Evolutionary conservation across 768 basidiomycete genomes (phyloP), one percentile per base, ranked within the genome.

Genomic region (Tephrocybe sp.): DNA sequence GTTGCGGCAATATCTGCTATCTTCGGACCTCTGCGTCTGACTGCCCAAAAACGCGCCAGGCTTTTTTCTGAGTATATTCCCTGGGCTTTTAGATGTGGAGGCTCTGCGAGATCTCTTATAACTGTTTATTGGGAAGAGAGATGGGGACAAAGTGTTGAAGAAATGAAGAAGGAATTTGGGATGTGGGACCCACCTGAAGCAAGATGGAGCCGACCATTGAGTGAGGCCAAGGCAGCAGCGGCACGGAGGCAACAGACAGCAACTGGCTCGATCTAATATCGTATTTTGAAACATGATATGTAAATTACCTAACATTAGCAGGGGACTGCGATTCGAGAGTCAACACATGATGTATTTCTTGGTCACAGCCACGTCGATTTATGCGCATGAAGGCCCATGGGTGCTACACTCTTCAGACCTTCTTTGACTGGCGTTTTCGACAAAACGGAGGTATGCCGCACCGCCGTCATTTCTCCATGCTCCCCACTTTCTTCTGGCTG

Each of bases 61-160:
- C 74, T 94, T 36, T 83, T 88, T 65, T 71, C 75, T 10, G 92
- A 97, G 64, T 97, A 89, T 65, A 82, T 94, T 8, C 89, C 92
- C 0, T 98, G 96, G 96, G 95, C 94, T 11, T 67, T 97, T 53
- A 82, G 82, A 57, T 92, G 87, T 52, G 97, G 95, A 1, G 78
- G 83, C 22, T 80, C 74, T 54, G 82, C 88, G 1, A 76, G 74
- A 60, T 88, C 85, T 62, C 67, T 98, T 53, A 88, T 98, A 46
- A 87, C 87, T 1, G 86, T 98, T 1, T 95, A 95, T 62, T 98
- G 97, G 96, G 97, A 98, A 69, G 78, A 92, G 67, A 73, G 94
- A 47, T 98, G 95, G 96, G 82, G 82, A 45, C 84, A 91, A 68
- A 77, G 88, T 53, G 67, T 96, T 1, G 83, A 81, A 1, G 90